Base-by-base conservation (phyloP, 805 yeast genomes). In the Danielia oregonensis region DNA sequence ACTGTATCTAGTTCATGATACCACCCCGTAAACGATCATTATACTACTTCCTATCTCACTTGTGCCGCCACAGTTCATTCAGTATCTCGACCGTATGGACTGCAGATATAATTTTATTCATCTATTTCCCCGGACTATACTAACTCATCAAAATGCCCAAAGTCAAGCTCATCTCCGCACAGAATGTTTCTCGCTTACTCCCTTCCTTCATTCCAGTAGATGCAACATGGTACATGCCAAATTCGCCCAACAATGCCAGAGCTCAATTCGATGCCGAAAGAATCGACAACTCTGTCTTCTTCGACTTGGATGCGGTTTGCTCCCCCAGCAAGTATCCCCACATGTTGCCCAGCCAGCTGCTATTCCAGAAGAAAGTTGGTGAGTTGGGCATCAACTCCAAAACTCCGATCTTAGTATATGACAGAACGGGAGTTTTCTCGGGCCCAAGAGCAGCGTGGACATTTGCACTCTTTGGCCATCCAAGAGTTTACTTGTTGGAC, bases 361-460 rank as follows among this genome's bases (percentile, higher is more conserved):
- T 66, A 3, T 91, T 87, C 58, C 75, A 76, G 33, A 30, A 49
- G 4, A 70, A 74, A 11, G 66, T 80, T 47, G 59, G 72, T 8
- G 51, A 70, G 11, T 57, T 86, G 39, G 93, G 93, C 1, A 52
- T 86, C 18, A 44, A 51, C 3, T 61, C 61, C 17, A 30, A 65
- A 32, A 93, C 89, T 45, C 61, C 67, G 10, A 54, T 93, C 25
- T 82, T 93, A 8, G 76, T 93, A 9, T 93, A 93, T 57, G 98
- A 93, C 59, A 79, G 79, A 44, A 72, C 74, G 31, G 95, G 95
- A 2, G 79, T 84, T 43, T 87, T 91, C 57, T 80, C 95, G 26
- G 78, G 89, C 2, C 96, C 97, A 24, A 72, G 98, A 46, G 94
- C 85, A 12, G 89, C 88, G 0, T 93, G 97, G 96, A 86, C 89